Base-by-base conservation (phyloP, 257 asterid species). In the Solanum tacnaense region DNA sequence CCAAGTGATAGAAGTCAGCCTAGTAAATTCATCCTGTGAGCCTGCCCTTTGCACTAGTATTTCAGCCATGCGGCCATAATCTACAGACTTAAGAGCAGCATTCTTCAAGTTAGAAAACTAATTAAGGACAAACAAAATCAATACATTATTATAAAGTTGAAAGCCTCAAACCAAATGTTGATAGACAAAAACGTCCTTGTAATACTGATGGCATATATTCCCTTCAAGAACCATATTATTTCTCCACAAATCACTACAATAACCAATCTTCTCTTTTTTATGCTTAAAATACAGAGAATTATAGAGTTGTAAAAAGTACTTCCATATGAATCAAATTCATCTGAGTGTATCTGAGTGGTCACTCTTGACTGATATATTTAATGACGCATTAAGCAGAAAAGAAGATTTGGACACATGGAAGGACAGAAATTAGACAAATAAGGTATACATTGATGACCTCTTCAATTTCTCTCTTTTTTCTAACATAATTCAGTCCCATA, bases 21-120 rank as follows among this genome's bases (percentile, higher is more conserved):
- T 93, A 87, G 99, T 98, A 91, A 96, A 98, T 90, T 96, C 99
- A 93, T 98, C 99, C 86, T 92, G 89, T 29, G 99, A 93, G 91
- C 96, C 94, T 82, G 99, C 99, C 90, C 99, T 94, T 88, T 98
- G 98, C 58, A 98, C 98, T 92, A 98, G 90, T 90, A 98, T 98
- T 92, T 98, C 99, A 88, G 99, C 98, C 99, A 98, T 98, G 91
- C 99, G 98, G 88, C 99, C 99, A 92, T 98, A 98, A 95, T 98
- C 99, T 93, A 98, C 99, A 91, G 99, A 98, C 99, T 98, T 92
- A 91, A 92, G 88, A 88, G 88, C 72, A 89, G 74, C 88, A 90
- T 62, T 89, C 56, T 71, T 90, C 82, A 85, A 86, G 92, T 93
- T 90, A 91, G 89, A 89, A 88, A 88, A 87, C 32, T 87, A 29